Evolutionary conservation across 208 protist species (phyloP).

Genomic region (Angomonas desouzai): DNA sequence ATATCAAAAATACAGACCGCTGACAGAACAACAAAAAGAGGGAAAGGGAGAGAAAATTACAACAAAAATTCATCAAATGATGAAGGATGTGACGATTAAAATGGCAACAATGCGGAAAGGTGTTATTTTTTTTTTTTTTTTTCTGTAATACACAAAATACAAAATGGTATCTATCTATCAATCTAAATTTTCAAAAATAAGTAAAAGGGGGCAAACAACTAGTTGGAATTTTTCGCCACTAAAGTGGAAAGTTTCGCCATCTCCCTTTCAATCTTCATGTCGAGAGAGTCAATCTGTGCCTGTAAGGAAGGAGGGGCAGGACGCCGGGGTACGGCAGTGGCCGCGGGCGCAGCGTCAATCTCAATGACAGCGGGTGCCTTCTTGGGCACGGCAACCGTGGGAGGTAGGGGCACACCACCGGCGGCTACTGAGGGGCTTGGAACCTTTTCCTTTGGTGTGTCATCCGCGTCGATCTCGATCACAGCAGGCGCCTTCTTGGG

Average conservation of each 20-base stretch:
- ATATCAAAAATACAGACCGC: too few relatives aligned
- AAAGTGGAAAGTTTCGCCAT: constrained; percentile 5
- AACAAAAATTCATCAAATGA: too few relatives aligned
- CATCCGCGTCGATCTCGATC: too few relatives aligned
- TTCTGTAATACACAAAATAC: background rate
- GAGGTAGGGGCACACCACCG: constrained; percentile 1
- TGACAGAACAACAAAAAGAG: background rate
- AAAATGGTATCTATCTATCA: background rate
- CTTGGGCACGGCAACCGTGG: constrained; percentile 4
- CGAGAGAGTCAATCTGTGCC: constrained; percentile 10
- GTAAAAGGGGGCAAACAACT: background rate
- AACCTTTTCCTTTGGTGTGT: constrained; percentile 10
- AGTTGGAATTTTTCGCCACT: background rate
- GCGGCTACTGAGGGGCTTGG: constrained; percentile 2
- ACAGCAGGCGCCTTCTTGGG: too few relatives aligned
- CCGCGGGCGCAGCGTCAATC: background rate
- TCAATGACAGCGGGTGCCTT: constrained; percentile 7
- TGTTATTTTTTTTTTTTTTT: too few relatives aligned
- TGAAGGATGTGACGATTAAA: too few relatives aligned
- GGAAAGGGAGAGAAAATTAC: background rate
- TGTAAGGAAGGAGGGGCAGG: constrained; percentile 14
- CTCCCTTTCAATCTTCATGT: constrained; percentile 4
- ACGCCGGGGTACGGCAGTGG: constrained; percentile 1
- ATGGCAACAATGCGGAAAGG: too few relatives aligned
- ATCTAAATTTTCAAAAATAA: background rate